Base-by-base conservation (phyloP, 2,329 filamentous ascomycete species). In the Trichoderma koningiopsis region DNA sequence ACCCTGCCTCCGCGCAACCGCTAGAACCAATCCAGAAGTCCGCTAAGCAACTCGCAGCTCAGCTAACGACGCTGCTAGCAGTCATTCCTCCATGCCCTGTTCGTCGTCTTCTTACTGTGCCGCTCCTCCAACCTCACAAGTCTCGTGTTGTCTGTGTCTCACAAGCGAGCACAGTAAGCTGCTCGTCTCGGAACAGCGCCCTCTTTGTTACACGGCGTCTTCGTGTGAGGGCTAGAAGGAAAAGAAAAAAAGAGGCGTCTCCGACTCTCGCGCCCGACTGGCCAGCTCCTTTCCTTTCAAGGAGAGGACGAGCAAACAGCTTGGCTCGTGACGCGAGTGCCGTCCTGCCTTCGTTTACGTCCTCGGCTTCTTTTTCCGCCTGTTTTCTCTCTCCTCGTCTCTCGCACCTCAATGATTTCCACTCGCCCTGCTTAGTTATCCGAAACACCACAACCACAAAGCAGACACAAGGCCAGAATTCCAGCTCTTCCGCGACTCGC, bases 21-120 rank as follows among this genome's bases (percentile, higher is more conserved):
- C 64, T 67, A 67, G 55, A 67, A 59, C 64, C n/a, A 67, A 67
- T 52, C 64, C 64, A 67, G 64, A 59, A 59, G 49, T 16, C 35
- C 53, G 29, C 64, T 37, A 67, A 43, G 8, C 40, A 35, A 11
- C 33, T 43, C 40, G 40, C 40, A 43, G 40, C 40, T 43, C 40
- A 43, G 40, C 40, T 43, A 43, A 8, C 40, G 40, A 6, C 8
- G 37, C 37, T 19, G 40, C 40, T 43, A n/a, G 40, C 16, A 43
- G 16, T n/a, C 40, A 43, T 43, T 19, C 40, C 19, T 40, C 13
- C 35, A 40, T 40, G 14, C 37, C 31, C 37, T 43, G 16, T 43
- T 43, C 16, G 10, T 33, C 2, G 10, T 33, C 2, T 33, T 33
- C 33, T 19, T n/a, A 16, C 31, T 49, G 22, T 49, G 5, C 47